phyloP scores from a whole-genome alignment of 2,329 filamentous ascomycete genomes.

The Xenoacremonium recifei region DNA sequence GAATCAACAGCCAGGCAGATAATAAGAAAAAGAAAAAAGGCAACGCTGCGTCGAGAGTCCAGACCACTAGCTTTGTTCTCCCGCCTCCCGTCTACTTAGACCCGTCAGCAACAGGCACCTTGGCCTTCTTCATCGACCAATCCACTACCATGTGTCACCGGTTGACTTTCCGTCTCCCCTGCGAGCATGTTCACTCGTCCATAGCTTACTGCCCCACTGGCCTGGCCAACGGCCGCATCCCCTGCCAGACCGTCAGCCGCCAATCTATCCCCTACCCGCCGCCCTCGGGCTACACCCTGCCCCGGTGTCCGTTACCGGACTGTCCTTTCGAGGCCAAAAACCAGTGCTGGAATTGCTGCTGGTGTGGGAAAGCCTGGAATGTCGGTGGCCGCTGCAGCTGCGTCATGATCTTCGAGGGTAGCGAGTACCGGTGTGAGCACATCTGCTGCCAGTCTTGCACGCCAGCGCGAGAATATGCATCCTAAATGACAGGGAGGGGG shows the following conservation, averaged over 20 bases:
- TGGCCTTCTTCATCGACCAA: too few relatives aligned
- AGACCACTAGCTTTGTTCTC: too few relatives aligned
- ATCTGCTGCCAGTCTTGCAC: slow-evolving; percentile 53
- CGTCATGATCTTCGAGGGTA: slow-evolving; percentile 51
- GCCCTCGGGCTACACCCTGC: slow-evolving; percentile 40
- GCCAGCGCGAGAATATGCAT: slow-evolving; percentile 35
- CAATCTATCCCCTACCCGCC: slow-evolving; percentile 47
- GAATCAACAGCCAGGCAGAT: too few relatives aligned
- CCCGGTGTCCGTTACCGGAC: slow-evolving; percentile 44
- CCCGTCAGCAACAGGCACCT: too few relatives aligned
- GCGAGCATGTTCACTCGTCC: slow-evolving; percentile 48
- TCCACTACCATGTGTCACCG: slow-evolving; percentile 45
- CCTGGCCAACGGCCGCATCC: slow-evolving; percentile 31
- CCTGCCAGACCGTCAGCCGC: slow-evolving; percentile 43
- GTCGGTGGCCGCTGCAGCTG: slow-evolving; percentile 48
- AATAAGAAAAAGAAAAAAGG: too few relatives aligned
- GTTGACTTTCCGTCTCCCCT: slow-evolving; percentile 48
- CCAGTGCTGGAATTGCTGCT: slow-evolving; percentile 55
- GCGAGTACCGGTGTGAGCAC: slow-evolving; percentile 50
- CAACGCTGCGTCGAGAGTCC: too few relatives aligned
- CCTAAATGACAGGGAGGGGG: not conserved
- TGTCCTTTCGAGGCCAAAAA: slow-evolving; percentile 51
- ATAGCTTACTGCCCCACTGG: slow-evolving; percentile 46
- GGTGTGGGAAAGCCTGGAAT: slow-evolving; percentile 55
- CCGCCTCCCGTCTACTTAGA: too few relatives aligned